Evolutionary conservation across 208 protist genomes (phyloP).

Genomic region (Naegleria fowleri): DNA sequence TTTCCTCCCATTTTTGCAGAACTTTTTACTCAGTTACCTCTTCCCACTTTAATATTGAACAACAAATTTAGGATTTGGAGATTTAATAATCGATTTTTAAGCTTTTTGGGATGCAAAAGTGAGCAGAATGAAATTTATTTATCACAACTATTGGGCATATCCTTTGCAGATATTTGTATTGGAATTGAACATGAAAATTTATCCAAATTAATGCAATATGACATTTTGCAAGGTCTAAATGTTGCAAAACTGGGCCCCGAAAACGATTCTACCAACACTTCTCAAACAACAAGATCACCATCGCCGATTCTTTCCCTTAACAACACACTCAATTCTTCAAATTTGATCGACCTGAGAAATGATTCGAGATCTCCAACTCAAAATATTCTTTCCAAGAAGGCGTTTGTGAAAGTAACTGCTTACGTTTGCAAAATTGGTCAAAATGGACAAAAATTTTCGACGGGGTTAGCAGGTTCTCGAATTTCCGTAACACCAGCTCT

Average conservation of each 20-base stretch:
- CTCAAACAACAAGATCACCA: not conserved
- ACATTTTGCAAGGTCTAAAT: not conserved
- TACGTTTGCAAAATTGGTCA: not conserved
- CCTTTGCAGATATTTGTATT: conserved; percentile 2
- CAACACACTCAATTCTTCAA: not conserved
- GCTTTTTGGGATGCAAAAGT: not conserved
- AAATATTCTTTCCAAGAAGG: not conserved
- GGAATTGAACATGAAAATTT: not conserved
- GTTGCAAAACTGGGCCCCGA: not conserved
- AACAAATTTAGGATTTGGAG: conserved; percentile 9
- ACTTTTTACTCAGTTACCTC: not conserved
- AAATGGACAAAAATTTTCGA: not conserved
- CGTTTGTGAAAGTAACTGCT: not conserved
- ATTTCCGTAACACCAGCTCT: not conserved
- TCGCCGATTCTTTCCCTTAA: not conserved
- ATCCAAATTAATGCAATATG: not conserved
- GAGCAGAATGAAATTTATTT: not conserved
- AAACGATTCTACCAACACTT: not conserved
- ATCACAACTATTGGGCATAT: not conserved
- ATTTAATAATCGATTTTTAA: not conserved
- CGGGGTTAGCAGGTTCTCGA: not conserved
- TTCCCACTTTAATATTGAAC: not conserved
- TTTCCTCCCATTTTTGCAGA: not conserved
- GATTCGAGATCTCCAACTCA: not conserved
- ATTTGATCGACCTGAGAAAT: not conserved